Evolutionary conservation across 441 rosid genomes (phyloP).

Genomic region (Erodium trifolium): DNA sequence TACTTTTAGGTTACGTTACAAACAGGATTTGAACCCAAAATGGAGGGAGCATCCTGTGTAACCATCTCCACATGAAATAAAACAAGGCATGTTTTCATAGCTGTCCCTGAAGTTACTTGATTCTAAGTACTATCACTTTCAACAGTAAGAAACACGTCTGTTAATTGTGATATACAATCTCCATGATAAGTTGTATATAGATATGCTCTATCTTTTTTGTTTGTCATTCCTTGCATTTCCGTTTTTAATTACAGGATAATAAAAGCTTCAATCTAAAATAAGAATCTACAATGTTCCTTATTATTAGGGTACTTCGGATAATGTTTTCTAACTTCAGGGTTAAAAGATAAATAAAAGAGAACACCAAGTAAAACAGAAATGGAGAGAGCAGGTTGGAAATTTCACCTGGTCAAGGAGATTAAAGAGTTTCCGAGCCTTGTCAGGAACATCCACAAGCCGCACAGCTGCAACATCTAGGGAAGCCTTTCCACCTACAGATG

Average conservation of each 20-base stretch:
- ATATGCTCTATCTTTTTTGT: not conserved
- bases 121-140: too few relatives aligned
- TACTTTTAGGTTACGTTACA: too few relatives aligned
- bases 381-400: not conserved
- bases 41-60: too few relatives aligned
- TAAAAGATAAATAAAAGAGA: not conserved
- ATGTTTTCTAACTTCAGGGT: not conserved
- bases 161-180: not conserved
- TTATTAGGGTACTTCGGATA: not conserved
- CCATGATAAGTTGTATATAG: not conserved
- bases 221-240: not conserved
- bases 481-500: slow-evolving; percentile 63
- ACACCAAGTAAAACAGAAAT: not conserved
- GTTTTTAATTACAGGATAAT: not conserved
- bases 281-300: not conserved
- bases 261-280: not conserved
- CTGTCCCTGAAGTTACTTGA: too few relatives aligned
- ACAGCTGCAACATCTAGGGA: slow-evolving; percentile 87
- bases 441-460: slow-evolving; percentile 77
- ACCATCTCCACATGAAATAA: too few relatives aligned
- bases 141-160: not conserved
- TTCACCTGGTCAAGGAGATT: slow-evolving; percentile 79
- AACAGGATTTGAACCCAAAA: too few relatives aligned
- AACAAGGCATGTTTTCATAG: too few relatives aligned
- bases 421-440: slow-evolving; percentile 77